These are phyloP conservation scores for Magnusiomyces tetraspermus DNA, from an alignment of 1,139 yeast species.

Conservation along the genomic window DNA sequence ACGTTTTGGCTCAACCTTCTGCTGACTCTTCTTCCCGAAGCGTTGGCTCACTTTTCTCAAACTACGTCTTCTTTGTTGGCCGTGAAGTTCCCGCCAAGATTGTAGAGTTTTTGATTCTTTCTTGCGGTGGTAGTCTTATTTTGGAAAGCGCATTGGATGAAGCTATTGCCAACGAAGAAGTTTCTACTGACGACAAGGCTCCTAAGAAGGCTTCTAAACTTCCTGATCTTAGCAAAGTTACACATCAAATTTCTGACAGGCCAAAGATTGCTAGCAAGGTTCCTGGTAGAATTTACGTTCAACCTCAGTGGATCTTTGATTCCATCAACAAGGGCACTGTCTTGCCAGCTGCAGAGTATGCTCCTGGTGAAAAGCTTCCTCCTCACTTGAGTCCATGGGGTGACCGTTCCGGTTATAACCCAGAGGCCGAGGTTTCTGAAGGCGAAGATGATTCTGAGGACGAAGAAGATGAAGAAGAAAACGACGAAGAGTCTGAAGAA, in stretches of 20 bases:
- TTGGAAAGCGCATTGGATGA: constrained; percentile 87
- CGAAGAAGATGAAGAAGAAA: constrained; percentile 43
- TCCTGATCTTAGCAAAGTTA: constrained; percentile 57
- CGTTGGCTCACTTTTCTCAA: constrained; percentile 52
- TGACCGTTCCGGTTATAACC: constrained; percentile 84
- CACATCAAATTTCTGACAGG: constrained; percentile 92
- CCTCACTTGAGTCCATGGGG: constrained; percentile 99
- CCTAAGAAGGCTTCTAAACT: constrained; percentile 27
- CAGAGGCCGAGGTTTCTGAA: constrained; percentile 43
- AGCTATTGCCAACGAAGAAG: constrained; percentile 36
- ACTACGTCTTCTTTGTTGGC: constrained; percentile 76
- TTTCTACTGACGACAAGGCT: constrained; percentile 19
- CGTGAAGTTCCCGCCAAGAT: constrained; percentile 94
- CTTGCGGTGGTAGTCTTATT: constrained; percentile 80
- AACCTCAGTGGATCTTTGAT: constrained; percentile 98
- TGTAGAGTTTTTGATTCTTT: constrained; percentile 74
- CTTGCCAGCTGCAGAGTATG: constrained; percentile 67
- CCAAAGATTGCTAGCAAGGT: constrained; percentile 70
- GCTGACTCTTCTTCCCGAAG: constrained; percentile 40
- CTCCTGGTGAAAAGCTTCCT: constrained; percentile 91
- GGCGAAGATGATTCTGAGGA: constrained; percentile 35
- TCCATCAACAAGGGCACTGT: constrained; percentile 70
- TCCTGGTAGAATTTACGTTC: constrained; percentile 86
- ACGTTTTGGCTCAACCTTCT: constrained; percentile 70
- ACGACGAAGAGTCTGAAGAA: constrained; percentile 42